Base-by-base conservation (phyloP, 2,329 filamentous ascomycete genomes). In the Lecanicillium sp. region DNA sequence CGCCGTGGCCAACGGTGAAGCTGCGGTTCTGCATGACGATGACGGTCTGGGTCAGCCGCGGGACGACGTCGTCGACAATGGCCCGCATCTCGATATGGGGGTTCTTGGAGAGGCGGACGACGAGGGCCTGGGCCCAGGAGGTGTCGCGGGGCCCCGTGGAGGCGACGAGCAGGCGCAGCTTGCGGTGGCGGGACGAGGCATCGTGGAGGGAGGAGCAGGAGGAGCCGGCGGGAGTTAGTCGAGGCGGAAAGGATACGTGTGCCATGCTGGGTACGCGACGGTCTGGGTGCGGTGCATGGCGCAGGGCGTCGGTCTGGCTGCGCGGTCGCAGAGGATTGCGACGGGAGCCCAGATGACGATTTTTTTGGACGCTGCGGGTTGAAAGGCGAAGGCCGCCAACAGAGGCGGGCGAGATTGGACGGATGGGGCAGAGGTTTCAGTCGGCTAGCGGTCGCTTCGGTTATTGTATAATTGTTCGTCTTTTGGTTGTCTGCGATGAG, bases 91-190 rank as follows among this genome's bases (percentile, higher is more conserved):
- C 72, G 46, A 81, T 77, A 44, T 77, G 71, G 8, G 71, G 54
- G 42, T 79, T 75, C 52, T 81, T 82, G 39, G 80, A 81, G 4
- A 85, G 69, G 43, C 80, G 75, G 35, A 83, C 71, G 44, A 81
- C 77, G 37, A 85, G 70, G 14, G 77, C 68, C 54, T 81, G 73
- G 37, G 79, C 79, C 61, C 76, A 81, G 32, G 79, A 76, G 20
- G 79, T 73, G 51, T 83, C 79, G 40, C 73, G 70, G 33, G 73
- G 68, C 42, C 81, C 79, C 49, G 81, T 81, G 41, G 81, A 73
- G 42, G 77, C 77, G 27, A 85, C 68, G 25, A 85, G 72, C 40
- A 85, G 70, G 44, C 68, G 74, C 20, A 81, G 61, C 46, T 74
- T 75, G 46, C 59, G 65, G 44, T 60, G 57, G 44, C 55, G 53